These are phyloP conservation scores for Plenodomus tracheiphilus DNA, from an alignment of 2,329 filamentous ascomycete genomes.

Conservation along the genomic window DNA sequence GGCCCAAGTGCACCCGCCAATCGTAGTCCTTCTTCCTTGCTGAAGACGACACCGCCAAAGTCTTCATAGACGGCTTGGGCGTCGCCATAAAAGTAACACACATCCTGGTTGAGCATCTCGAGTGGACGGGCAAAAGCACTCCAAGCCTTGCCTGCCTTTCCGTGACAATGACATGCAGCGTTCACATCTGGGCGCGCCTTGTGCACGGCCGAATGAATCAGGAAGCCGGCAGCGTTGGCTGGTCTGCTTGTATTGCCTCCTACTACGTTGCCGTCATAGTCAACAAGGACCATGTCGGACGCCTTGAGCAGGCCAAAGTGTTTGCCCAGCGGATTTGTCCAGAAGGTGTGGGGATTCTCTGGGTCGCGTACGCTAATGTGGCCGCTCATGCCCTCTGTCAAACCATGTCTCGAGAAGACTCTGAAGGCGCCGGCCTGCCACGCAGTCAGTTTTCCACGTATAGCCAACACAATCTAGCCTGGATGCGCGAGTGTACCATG, in stretches of 20 bases:
- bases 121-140: conserved; percentile 65
- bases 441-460: background rate
- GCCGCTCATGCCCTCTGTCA: conserved; percentile 69
- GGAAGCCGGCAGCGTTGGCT: conserved; percentile 69
- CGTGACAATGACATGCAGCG: conserved; percentile 71
- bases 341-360: conserved; percentile 63
- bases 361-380: conserved; percentile 71
- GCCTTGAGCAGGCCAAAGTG: conserved; percentile 69
- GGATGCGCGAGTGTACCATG: conserved; percentile 53
- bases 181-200: conserved; percentile 67
- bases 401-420: conserved; percentile 67
- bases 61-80: conserved; percentile 67
- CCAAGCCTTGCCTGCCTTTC: conserved; percentile 69
- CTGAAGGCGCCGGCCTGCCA: conserved; percentile 59
- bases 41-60: conserved; percentile 67
- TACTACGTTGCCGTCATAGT: conserved; percentile 64
- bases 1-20: conserved; percentile 66
- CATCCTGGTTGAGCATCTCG: conserved; percentile 72
- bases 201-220: conserved; percentile 71
- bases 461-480: background rate
- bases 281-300: conserved; percentile 68
- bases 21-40: conserved; percentile 64
- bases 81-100: conserved; percentile 65
- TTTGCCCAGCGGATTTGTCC: conserved; percentile 69
- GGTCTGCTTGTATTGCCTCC: conserved; percentile 64